Conservation (phyloP, 148 eudicot genomes). For the Chenopodium formosanum region DNA sequence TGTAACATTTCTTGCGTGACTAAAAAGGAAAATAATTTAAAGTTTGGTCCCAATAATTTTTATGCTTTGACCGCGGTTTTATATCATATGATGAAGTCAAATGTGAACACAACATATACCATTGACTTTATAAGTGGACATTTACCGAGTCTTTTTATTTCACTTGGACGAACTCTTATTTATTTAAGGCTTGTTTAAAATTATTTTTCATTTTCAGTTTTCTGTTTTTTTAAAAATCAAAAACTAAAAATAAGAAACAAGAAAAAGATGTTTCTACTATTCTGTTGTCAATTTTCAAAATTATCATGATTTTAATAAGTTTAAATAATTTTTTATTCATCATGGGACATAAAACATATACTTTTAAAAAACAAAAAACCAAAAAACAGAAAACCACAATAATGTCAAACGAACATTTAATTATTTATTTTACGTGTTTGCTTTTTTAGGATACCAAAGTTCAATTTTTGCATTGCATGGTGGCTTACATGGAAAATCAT, state of each 20-base stretch:
- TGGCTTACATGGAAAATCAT: not conserved
- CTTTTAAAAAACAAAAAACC: too few species aligned
- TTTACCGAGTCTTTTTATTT: not conserved
- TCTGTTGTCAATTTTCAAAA: too few species aligned
- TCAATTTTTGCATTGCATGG: not conserved
- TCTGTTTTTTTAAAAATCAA: too few species aligned
- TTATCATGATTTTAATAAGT: too few species aligned
- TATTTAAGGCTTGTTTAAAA: too few species aligned
- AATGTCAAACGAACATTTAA: too few species aligned
- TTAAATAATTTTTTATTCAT: too few species aligned
- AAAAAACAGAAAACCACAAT: too few species aligned
- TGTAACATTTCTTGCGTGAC: constrained; percentile 26
- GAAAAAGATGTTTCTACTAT: too few species aligned
- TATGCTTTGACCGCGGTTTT: constrained; percentile 20
- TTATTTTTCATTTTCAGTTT: too few species aligned
- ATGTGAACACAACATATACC: constrained; percentile 11
- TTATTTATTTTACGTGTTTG: not conserved
- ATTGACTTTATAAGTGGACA: not conserved
- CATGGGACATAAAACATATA: too few species aligned
- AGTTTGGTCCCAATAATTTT: not conserved
- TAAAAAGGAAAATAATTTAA: not conserved
- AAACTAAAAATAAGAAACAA: too few species aligned
- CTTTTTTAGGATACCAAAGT: not conserved
- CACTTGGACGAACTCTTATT: not conserved
- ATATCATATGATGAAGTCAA: not conserved